These are phyloP conservation scores for Simplicillium sp. DNA, from an alignment of 2,329 filamentous ascomycete genomes.

Conservation along the genomic window DNA sequence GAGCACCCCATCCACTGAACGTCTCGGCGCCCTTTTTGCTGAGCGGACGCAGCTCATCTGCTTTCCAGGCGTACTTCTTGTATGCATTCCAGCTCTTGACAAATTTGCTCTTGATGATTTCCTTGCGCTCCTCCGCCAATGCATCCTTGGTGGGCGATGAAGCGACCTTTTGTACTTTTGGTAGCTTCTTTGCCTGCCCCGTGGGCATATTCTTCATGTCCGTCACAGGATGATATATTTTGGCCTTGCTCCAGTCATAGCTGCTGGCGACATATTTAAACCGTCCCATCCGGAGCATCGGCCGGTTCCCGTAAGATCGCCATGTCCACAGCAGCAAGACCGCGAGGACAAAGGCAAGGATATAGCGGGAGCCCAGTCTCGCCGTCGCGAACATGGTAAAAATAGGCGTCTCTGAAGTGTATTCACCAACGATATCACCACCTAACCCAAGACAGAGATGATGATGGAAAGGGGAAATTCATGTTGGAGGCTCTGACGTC, in stretches of 20 bases:
- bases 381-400: no score
- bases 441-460: no score
- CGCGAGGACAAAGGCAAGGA: slow-evolving; percentile 17
- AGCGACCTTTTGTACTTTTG: slow-evolving; percentile 31
- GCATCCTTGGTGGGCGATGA: slow-evolving; percentile 25
- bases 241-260: slow-evolving; percentile 27
- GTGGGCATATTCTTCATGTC: slow-evolving; percentile 22
- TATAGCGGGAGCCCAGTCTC: slow-evolving; percentile 18
- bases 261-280: slow-evolving; percentile 23
- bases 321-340: slow-evolving; percentile 10
- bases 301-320: neutral
- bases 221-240: slow-evolving; percentile 20
- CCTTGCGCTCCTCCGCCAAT: slow-evolving; percentile 25
- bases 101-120: slow-evolving; percentile 28
- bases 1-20: slow-evolving; percentile 48
- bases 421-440: no score
- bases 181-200: slow-evolving; percentile 21
- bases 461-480: no score
- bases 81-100: slow-evolving; percentile 41
- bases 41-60: slow-evolving; percentile 45
- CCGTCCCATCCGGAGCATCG: slow-evolving; percentile 11
- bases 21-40: slow-evolving; percentile 33
- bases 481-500: no score
- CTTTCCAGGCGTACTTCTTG: slow-evolving; percentile 43
- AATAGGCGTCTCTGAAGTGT: no score